Evolutionary conservation across 2,329 filamentous ascomycete species (phyloP), one percentile per base, ranked within the genome.

Genomic region (Stromatinia cepivora): DNA sequence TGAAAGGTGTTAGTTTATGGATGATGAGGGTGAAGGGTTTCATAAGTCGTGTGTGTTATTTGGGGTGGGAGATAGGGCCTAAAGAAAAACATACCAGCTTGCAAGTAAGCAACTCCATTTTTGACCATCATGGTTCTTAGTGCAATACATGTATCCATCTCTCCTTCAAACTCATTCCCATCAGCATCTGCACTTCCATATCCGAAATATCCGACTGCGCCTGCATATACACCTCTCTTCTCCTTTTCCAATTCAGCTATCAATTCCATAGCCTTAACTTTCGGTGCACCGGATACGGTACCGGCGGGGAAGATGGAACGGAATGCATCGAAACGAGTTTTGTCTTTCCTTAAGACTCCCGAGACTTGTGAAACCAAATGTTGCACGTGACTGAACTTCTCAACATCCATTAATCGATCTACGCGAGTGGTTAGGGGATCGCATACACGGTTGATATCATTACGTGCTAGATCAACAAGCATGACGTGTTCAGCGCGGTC

Each of bases 301-400:
- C 95, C 95, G 6, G 95, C 95, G 0, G 95, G 95, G 83, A 99
- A 99, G 76, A 99, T 97, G 73, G 92, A 94, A 52, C 94, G 88
- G 82, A 99, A 97, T 13, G 95, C 95, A 78, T 98, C 94, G 81
- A 97, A 99, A 70, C 95, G 87, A 42, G 93, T 94, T 84, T 93
- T 93, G 52, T 86, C 94, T 7, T 87, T 84, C 58, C 95, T 87
- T 73, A 98, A 82, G n/a, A 95, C 86, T 57, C 95, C 94, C 1
- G 93, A 97, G 0, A 99, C 95, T 80, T 99, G 94, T 1, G 93
- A 97, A 6, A 97, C 94, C 25, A 99, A 87, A 80, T 99, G 95
- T 84, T 98, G 95, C 39, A 99, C 95, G 80, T 99, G 95, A 70
- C 91, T 95, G 83, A 99, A 99, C 77, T 91, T 90, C 81, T 97